phyloP scores from a whole-genome alignment of 2,329 filamentous ascomycete species.

The Aspergillus calidoustus region DNA sequence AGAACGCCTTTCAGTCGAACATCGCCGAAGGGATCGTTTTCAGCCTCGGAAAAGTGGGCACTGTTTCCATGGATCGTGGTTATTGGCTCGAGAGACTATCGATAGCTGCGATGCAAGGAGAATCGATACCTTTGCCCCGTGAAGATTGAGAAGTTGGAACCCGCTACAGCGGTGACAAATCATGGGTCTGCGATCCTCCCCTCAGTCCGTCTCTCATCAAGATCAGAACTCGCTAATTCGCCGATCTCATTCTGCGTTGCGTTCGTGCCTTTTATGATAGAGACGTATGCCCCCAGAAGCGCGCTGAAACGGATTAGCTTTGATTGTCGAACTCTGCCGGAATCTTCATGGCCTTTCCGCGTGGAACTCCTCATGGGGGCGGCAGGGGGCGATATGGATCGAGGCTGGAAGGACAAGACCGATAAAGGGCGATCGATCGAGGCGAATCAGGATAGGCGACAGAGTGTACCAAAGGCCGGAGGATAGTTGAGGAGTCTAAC shows the following conservation, averaged over 20 bases:
- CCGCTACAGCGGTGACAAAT: constrained; percentile 42
- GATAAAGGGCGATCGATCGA: constrained; percentile 5
- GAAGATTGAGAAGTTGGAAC: constrained; percentile 37
- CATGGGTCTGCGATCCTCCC: constrained; percentile 33
- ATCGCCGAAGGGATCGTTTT: constrained; percentile 8
- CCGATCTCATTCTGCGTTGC: constrained; percentile 29
- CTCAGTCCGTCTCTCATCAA: constrained; percentile 20
- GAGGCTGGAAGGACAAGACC: constrained; percentile 5
- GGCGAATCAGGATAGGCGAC: not conserved
- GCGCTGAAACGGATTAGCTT: constrained; percentile 10
- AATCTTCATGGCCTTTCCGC: constrained; percentile 27
- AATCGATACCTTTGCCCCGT: constrained; percentile 34
- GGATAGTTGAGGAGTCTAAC: constrained; percentile 9
- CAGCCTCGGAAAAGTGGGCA: constrained; percentile 7
- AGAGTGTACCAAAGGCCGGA: not conserved
- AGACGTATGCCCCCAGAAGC: constrained; percentile 21
- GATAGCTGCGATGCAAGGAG: constrained; percentile 41
- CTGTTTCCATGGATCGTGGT: constrained; percentile 16
- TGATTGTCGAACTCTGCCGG: constrained; percentile 30
- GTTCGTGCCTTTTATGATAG: constrained; percentile 42
- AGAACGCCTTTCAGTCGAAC: constrained; percentile 18
- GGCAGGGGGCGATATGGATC: not conserved
- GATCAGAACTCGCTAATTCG: constrained; percentile 36
- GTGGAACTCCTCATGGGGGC: constrained; percentile 23
- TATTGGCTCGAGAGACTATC: constrained; percentile 38